Conservation (phyloP, 2,329 filamentous ascomycete genomes). For the Helotiales sp. region DNA sequence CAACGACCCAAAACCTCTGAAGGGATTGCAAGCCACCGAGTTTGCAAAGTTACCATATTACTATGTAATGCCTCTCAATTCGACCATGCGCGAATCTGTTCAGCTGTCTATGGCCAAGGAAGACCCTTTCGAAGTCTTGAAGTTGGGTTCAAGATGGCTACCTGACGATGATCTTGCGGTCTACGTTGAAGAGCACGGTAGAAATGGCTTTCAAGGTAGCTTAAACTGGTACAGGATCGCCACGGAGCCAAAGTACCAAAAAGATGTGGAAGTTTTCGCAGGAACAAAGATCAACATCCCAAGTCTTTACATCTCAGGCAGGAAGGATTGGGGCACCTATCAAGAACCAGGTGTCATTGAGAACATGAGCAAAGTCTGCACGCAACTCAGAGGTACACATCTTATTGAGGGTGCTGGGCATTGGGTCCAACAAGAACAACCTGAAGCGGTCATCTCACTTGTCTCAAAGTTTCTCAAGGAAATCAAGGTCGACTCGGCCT, state of each 20-base stretch:
- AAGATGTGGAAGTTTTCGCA: conserved; percentile 58
- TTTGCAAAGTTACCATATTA: conserved; percentile 63
- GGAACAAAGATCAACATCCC: conserved; percentile 63
- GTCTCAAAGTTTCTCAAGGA: conserved; percentile 43
- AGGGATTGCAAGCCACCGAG: conserved; percentile 55
- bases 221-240: conserved; percentile 67
- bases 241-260: conserved; percentile 47
- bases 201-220: conserved; percentile 65
- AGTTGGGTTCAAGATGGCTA: conserved; percentile 49
- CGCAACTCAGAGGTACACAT: conserved; percentile 51
- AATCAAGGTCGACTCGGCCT: conserved; percentile 9
- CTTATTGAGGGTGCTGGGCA: conserved; percentile 64
- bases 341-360: conserved; percentile 66
- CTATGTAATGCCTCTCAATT: conserved; percentile 63
- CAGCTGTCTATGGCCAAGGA: conserved; percentile 54
- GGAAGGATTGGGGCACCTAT: conserved; percentile 66
- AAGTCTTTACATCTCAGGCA: conserved; percentile 60
- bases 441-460: conserved; percentile 50
- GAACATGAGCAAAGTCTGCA: conserved; percentile 51
- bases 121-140: conserved; percentile 42
- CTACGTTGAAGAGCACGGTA: conserved; percentile 59
- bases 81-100: conserved; percentile 60
- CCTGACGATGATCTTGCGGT: conserved; percentile 55
- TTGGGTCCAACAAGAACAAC: conserved; percentile 69
- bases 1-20: conserved; percentile 54